Conservation (phyloP, 1,139 yeast genomes). For the Pichia sp. region DNA sequence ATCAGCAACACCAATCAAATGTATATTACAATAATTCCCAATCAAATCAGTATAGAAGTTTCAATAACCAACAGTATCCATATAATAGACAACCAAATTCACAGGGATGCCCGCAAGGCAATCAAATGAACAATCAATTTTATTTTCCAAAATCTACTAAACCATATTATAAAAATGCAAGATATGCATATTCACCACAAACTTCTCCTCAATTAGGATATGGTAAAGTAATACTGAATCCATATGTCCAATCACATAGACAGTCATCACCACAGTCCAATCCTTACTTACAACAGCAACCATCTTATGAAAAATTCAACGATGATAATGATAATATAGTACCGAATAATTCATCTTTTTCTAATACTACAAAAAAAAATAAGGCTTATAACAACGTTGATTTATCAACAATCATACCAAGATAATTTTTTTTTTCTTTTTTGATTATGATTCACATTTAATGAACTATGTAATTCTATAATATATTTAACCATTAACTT, state of each 20-base stretch:
- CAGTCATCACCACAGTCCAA: neutral
- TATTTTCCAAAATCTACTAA: neutral
- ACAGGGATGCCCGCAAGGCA: neutral
- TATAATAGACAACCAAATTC: neutral
- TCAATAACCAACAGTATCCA: neutral
- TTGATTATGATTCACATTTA: too few relatives aligned
- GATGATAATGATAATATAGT: neutral
- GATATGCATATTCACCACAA: slow-evolving; percentile 3
- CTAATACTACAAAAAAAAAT: slow-evolving; percentile 3
- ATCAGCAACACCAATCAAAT: neutral
- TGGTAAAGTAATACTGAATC: neutral
- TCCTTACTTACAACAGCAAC: neutral
- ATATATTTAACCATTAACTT: neutral
- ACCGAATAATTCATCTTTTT: neutral
- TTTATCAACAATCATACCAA: slow-evolving; percentile 11
- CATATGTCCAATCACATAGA: neutral
- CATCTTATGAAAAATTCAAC: neutral
- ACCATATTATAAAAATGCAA: neutral
- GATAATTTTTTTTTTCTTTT: too few relatives aligned
- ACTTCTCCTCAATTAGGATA: slow-evolving; percentile 1
- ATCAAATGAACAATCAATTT: neutral
- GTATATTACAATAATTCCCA: neutral
- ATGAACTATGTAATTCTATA: too few relatives aligned
- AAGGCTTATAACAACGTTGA: slow-evolving; percentile 8
- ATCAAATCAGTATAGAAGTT: neutral